These are phyloP conservation scores for Pistacia integerrima DNA, from an alignment of 345 rosid genomes.

Conservation along the genomic window DNA sequence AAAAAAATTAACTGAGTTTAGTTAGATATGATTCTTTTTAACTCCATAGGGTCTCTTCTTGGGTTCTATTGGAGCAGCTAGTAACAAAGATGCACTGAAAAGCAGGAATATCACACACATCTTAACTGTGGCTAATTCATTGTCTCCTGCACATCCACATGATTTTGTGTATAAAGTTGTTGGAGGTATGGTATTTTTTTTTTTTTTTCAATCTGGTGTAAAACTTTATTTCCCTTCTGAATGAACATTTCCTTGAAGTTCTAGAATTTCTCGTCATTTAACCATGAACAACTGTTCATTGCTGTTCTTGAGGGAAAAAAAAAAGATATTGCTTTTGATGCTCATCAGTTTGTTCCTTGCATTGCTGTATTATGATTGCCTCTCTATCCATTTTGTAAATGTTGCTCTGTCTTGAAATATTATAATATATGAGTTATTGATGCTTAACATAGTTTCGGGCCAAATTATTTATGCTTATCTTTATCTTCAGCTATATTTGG, in stretches of 20 bases:
- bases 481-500: background rate
- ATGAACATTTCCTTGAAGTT: background rate
- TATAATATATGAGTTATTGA: background rate
- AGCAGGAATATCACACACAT: slow-evolving; percentile 65
- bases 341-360: background rate
- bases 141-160: slow-evolving; percentile 52
- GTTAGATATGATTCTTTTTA: background rate
- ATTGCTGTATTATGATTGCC: background rate
- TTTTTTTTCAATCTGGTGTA: background rate
- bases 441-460: background rate
- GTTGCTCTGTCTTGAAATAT: background rate
- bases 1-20: too few relatives aligned
- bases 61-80: slow-evolving; percentile 64
- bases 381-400: background rate
- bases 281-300: background rate
- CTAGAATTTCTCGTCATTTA: background rate
- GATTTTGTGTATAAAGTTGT: slow-evolving; percentile 71
- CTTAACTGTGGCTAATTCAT: slow-evolving; percentile 62
- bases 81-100: slow-evolving; percentile 53
- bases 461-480: background rate
- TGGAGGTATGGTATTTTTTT: slow-evolving; percentile 40
- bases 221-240: background rate
- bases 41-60: slow-evolving; percentile 42
- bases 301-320: background rate
- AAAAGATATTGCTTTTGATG: background rate